Conservation (phyloP, 495 filamentous ascomycete species). For the Penicillium coffeae region DNA sequence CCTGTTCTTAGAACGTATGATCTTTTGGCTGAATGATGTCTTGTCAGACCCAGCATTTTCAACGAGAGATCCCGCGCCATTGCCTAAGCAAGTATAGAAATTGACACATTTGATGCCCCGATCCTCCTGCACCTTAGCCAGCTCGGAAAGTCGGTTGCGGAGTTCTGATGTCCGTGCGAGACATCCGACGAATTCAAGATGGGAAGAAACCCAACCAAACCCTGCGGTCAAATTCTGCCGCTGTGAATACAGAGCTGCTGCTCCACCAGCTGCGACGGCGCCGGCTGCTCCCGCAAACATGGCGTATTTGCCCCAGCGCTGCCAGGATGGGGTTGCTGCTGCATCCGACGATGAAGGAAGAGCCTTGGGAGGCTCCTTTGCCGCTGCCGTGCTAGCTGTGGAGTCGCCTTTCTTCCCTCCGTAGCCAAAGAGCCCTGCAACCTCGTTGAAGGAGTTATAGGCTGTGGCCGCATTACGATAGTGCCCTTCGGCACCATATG, state of each 20-base stretch:
- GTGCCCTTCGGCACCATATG: slow-evolving; percentile 83
- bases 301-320: slow-evolving; percentile 76
- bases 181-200: slow-evolving; percentile 94
- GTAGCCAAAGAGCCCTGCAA: slow-evolving; percentile 59
- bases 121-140: slow-evolving; percentile 53
- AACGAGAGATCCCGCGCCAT: slow-evolving; percentile 46
- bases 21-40: slow-evolving; percentile 36
- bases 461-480: slow-evolving; percentile 70
- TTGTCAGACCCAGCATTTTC: slow-evolving; percentile 23
- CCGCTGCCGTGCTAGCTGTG: slow-evolving; percentile 8
- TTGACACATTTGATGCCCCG: slow-evolving; percentile 67
- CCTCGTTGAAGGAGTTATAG: slow-evolving; percentile 61
- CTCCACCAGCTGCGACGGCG: slow-evolving; percentile 80
- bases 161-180: slow-evolving; percentile 76
- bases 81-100: slow-evolving; percentile 79
- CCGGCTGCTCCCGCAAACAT: slow-evolving; percentile 78
- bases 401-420: slow-evolving; percentile 32
- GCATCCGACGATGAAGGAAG: slow-evolving; percentile 39
- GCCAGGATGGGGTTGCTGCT: slow-evolving; percentile 56
- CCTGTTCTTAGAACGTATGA: slow-evolving; percentile 50
- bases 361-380: slow-evolving; percentile 13
- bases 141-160: slow-evolving; percentile 53
- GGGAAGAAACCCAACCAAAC: slow-evolving; percentile 76
- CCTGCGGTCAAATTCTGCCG: slow-evolving; percentile 70
- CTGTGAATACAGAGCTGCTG: slow-evolving; percentile 81